Evolutionary conservation across 768 basidiomycete species (phyloP).

Genomic region (Calocera viscosa): DNA sequence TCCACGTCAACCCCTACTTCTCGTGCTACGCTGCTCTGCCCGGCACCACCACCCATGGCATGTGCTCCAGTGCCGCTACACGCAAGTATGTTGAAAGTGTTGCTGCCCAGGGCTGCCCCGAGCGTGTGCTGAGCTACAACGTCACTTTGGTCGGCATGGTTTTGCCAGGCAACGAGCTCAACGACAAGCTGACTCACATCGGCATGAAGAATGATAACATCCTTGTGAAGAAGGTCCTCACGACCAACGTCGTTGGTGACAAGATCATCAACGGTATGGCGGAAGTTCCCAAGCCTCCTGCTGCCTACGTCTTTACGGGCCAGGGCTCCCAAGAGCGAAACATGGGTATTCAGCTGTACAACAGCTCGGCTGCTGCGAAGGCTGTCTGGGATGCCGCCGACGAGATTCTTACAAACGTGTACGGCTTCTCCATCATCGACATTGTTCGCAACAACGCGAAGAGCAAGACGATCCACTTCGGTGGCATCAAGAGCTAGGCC

Average conservation of each 20-base stretch:
- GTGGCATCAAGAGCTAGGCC: slow-evolving; percentile 96
- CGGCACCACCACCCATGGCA: slow-evolving; percentile 92
- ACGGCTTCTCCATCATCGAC: slow-evolving; percentile 97
- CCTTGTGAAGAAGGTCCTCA: slow-evolving; percentile 79
- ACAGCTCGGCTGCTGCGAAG: slow-evolving; percentile 79
- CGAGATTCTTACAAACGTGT: slow-evolving; percentile 80
- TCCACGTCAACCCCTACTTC: slow-evolving; percentile 98
- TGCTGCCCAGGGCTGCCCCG: slow-evolving; percentile 83
- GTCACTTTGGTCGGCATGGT: slow-evolving; percentile 98
- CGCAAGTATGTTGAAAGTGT: slow-evolving; percentile 85
- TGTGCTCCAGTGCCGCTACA: slow-evolving; percentile 94
- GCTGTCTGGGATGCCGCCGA: slow-evolving; percentile 97
- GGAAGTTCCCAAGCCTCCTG: slow-evolving; percentile 82
- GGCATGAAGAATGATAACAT: slow-evolving; percentile 91
- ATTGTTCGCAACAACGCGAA: slow-evolving; percentile 98
- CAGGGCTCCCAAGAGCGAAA: slow-evolving; percentile 96
- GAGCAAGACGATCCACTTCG: slow-evolving; percentile 96
- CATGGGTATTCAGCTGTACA: slow-evolving; percentile 99
- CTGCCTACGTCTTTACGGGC: slow-evolving; percentile 95
- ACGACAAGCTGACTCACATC: slow-evolving; percentile 74
- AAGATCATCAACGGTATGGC: slow-evolving; percentile 88
- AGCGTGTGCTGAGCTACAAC: slow-evolving; percentile 84
- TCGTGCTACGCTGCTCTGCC: slow-evolving; percentile 85
- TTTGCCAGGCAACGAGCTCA: slow-evolving; percentile 75
- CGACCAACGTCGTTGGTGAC: slow-evolving; percentile 70